These are phyloP conservation scores for Podaxis sp. DNA, from an alignment of 768 basidiomycete species.

Conservation along the genomic window DNA sequence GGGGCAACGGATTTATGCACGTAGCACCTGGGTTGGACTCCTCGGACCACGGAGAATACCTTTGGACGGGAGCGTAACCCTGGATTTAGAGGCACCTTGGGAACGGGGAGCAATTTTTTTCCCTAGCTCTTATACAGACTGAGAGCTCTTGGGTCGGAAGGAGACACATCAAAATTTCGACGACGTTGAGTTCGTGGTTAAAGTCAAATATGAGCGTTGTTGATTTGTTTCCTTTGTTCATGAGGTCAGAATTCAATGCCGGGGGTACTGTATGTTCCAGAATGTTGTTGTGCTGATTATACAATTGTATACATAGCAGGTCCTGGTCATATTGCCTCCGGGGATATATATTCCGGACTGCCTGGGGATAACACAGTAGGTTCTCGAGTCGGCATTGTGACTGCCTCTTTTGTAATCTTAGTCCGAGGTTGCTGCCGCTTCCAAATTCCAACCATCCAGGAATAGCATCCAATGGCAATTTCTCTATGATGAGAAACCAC, in stretches of 20 bases:
- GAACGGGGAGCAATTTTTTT: too few relatives aligned
- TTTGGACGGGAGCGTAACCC: background rate
- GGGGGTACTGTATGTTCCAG: background rate
- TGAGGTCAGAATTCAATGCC: background rate
- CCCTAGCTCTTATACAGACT: too few relatives aligned
- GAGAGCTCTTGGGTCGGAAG: too few relatives aligned
- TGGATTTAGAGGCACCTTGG: background rate
- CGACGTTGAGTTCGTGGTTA: background rate
- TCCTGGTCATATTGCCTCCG: background rate
- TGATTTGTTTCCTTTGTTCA: background rate
- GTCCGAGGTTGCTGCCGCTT: background rate
- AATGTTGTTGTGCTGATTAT: background rate
- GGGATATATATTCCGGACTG: background rate
- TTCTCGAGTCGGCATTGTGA: background rate
- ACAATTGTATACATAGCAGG: background rate
- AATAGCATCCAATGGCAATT: background rate
- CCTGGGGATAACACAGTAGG: background rate
- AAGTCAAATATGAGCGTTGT: background rate
- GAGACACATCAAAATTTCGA: too few relatives aligned
- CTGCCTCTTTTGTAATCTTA: background rate
- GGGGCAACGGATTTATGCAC: background rate
- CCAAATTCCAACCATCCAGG: background rate
- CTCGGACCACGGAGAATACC: slow-evolving; percentile 11
- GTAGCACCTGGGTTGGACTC: background rate
- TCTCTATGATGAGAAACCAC: background rate